These are phyloP conservation scores for Actinomortierella ambigua DNA, from an alignment of 371 early-diverging fungal genomes.

Conservation along the genomic window DNA sequence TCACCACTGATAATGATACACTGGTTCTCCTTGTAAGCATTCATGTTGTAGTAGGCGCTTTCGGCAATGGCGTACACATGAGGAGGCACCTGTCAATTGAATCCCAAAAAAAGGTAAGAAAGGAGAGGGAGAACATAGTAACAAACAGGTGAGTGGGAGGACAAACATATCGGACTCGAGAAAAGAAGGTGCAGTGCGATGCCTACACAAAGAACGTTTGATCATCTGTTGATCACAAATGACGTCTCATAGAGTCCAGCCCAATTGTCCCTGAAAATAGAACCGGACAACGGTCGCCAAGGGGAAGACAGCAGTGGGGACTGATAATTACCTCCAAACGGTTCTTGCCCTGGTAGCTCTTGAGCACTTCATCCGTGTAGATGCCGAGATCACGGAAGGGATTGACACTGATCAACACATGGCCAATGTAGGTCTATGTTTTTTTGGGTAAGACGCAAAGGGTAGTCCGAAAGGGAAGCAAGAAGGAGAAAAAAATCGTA, in stretches of 20 bases:
- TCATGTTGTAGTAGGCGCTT: slow-evolving; percentile 89
- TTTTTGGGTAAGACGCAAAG: not conserved
- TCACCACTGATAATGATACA: slow-evolving; percentile 97
- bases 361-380: slow-evolving; percentile 76
- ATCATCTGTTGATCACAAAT: no score
- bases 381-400: slow-evolving; percentile 87
- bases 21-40: slow-evolving; percentile 96
- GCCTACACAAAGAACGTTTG: no score
- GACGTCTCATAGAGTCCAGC: no score
- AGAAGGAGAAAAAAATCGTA: not conserved
- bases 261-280: not conserved
- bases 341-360: slow-evolving; percentile 82
- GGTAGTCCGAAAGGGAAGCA: not conserved
- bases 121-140: not conserved
- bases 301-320: slow-evolving; percentile 2
- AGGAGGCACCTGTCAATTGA: slow-evolving; percentile 71
- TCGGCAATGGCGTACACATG: slow-evolving; percentile 92
- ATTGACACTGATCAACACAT: slow-evolving; percentile 89
- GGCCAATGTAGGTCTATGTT: slow-evolving; percentile 83
- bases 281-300: not conserved
- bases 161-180: not conserved
- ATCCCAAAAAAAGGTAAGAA: not conserved
- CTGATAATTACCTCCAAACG: slow-evolving; percentile 70
- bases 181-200: no score
- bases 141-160: slow-evolving; percentile 2